phyloP scores from a whole-genome alignment of 441 rosid species.

The Dalechampia spathulata region DNA sequence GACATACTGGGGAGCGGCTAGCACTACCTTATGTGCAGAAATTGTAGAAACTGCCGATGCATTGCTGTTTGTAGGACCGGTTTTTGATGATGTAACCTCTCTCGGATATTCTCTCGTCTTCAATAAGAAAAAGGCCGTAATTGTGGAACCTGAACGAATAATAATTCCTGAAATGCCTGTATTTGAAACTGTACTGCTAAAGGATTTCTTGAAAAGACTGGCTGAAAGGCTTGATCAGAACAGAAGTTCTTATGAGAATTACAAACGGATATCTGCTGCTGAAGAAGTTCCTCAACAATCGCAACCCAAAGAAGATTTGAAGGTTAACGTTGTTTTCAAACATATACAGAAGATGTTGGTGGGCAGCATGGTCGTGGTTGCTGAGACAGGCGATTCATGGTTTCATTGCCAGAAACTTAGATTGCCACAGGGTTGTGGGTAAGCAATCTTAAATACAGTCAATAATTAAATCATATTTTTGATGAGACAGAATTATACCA shows the following conservation, averaged over 20 bases:
- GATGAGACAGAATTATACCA: too few relatives aligned
- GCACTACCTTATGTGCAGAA: not conserved
- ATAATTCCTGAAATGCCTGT: constrained; percentile 54
- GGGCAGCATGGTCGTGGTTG: not conserved
- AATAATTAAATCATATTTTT: too few relatives aligned
- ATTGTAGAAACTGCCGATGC: constrained; percentile 3
- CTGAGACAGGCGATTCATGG: constrained; percentile 2
- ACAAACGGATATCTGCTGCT: constrained; percentile 50
- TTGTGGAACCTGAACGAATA: constrained; percentile 63
- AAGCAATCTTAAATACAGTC: constrained; percentile 18
- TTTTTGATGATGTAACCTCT: constrained; percentile 61
- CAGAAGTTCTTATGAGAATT: constrained; percentile 50
- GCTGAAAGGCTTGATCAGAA: constrained; percentile 43
- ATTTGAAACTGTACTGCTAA: constrained; percentile 60
- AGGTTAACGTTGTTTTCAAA: constrained; percentile 52
- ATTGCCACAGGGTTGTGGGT: constrained; percentile 48
- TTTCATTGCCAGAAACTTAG: constrained; percentile 5
- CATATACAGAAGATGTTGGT: constrained; percentile 18
- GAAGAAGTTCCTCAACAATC: constrained; percentile 54
- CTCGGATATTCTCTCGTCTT: constrained; percentile 73
- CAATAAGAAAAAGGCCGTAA: constrained; percentile 17
- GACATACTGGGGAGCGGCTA: not conserved
- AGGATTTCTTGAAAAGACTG: constrained; percentile 47
- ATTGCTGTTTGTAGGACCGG: constrained; percentile 50
- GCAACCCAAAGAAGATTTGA: constrained; percentile 39